Evolutionary conservation across 257 asterid genomes (phyloP).

Genomic region (Scutellaria barbata): DNA sequence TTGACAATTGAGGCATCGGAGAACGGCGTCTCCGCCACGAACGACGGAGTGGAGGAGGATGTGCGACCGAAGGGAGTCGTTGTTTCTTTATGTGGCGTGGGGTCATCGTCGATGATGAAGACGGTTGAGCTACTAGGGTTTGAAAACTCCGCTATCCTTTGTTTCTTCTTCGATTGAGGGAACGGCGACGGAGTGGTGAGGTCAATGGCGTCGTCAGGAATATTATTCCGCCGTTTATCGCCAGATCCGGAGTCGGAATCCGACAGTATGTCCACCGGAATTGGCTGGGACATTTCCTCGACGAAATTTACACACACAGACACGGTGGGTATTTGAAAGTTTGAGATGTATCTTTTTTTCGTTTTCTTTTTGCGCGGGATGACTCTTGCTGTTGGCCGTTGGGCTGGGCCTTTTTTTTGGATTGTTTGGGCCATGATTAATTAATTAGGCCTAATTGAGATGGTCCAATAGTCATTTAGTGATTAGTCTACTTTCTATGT

Average conservation of each 20-base stretch:
- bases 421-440: neutral
- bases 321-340: neutral
- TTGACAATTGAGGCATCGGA: slow-evolving; percentile 49
- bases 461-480: too few species aligned
- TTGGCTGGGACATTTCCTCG: slow-evolving; percentile 64
- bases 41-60: slow-evolving; percentile 40
- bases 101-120: slow-evolving; percentile 71
- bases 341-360: neutral
- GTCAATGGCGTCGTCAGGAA: slow-evolving; percentile 50
- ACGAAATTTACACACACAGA: slow-evolving; percentile 12
- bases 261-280: slow-evolving; percentile 73
- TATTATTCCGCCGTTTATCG: slow-evolving; percentile 31
- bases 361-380: slow-evolving; percentile 39
- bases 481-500: too few species aligned
- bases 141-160: slow-evolving; percentile 42
- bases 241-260: slow-evolving; percentile 55
- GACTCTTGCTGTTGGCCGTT: neutral
- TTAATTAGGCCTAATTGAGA: too few species aligned
- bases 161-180: slow-evolving; percentile 64
- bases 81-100: slow-evolving; percentile 49
- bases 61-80: slow-evolving; percentile 20
- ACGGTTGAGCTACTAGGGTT: slow-evolving; percentile 57
- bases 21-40: slow-evolving; percentile 70
- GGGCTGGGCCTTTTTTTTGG: neutral
- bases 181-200: slow-evolving; percentile 65